Percentiles rank a stretch among this genome's conserved stretches.
phyloP scores from a whole-genome alignment of 164 flowering plant species.

The Cinnamomum chago region DNA sequence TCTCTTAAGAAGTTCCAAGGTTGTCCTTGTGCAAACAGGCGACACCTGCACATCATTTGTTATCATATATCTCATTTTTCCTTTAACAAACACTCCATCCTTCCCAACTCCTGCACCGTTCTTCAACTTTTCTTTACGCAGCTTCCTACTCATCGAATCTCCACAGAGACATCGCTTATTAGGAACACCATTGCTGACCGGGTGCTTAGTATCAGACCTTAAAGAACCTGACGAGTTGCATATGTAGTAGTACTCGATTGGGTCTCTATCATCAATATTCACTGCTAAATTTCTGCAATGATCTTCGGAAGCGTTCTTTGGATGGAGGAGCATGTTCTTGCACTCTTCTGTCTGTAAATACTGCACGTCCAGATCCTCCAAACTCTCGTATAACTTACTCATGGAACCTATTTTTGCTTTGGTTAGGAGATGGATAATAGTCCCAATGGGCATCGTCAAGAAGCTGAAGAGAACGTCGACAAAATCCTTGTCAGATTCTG shows the following conservation, averaged over 20 bases:
- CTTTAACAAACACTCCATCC: slow-evolving; percentile 5
- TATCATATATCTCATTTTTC: slow-evolving; percentile 4
- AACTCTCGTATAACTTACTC: slow-evolving; percentile 2
- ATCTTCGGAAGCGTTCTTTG: background rate
- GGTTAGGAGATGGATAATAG: background rate
- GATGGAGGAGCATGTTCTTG: slow-evolving; percentile 2
- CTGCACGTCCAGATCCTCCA: slow-evolving; percentile 3
- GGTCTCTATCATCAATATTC: background rate
- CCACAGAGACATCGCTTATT: background rate
- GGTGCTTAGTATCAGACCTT: background rate
- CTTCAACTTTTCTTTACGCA: background rate
- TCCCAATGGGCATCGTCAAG: slow-evolving; percentile 7
- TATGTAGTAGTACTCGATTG: background rate
- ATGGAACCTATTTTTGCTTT: slow-evolving; percentile 3
- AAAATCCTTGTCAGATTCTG: slow-evolving; percentile 9
- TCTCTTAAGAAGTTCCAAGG: background rate
- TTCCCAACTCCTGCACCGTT: too few relatives aligned
- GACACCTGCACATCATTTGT: slow-evolving; percentile 8
- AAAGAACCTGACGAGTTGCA: background rate
- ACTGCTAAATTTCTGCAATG: background rate
- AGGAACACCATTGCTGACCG: too few relatives aligned
- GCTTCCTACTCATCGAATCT: background rate
- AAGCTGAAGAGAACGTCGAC: slow-evolving; percentile 17
- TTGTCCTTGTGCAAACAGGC: too few relatives aligned
- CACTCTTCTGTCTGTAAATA: background rate